Conservation (phyloP, 495 filamentous ascomycete species). For the Barbatosphaeria neglecta region DNA sequence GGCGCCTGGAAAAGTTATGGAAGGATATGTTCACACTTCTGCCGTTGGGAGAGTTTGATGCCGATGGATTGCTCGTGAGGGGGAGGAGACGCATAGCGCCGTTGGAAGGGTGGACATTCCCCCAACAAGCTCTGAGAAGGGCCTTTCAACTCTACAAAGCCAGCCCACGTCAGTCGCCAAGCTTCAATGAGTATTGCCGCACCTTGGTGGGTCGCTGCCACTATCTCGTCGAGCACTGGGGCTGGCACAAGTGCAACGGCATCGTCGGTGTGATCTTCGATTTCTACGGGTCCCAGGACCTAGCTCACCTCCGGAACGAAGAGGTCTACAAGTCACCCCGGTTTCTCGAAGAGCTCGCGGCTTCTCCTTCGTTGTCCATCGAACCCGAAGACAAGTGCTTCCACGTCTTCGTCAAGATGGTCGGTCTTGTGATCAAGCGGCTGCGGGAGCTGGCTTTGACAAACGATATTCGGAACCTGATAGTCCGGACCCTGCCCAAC, state of each 20-base stretch:
- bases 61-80: slow-evolving; percentile 45
- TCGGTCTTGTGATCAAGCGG: slow-evolving; percentile 57
- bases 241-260: slow-evolving; percentile 69
- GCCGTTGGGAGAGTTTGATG: slow-evolving; percentile 68
- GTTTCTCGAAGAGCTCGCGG: slow-evolving; percentile 66
- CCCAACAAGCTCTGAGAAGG: slow-evolving; percentile 53
- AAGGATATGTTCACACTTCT: slow-evolving; percentile 58
- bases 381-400: slow-evolving; percentile 72
- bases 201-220: slow-evolving; percentile 65
- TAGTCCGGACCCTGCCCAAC: slow-evolving; percentile 75
- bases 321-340: slow-evolving; percentile 60
- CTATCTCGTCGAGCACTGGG: slow-evolving; percentile 68
- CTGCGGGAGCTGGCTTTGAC: slow-evolving; percentile 44
- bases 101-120: slow-evolving; percentile 61
- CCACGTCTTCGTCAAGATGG: slow-evolving; percentile 80
- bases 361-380: slow-evolving; percentile 47
- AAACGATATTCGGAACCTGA: slow-evolving; percentile 66
- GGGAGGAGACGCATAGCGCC: slow-evolving; percentile 40
- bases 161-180: slow-evolving; percentile 44
- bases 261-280: slow-evolving; percentile 78
- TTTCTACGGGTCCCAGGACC: slow-evolving; percentile 69
- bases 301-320: slow-evolving; percentile 68
- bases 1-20: slow-evolving; percentile 60
- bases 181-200: slow-evolving; percentile 73
- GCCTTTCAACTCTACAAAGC: slow-evolving; percentile 54